These are phyloP conservation scores for Trametes maxima DNA, from an alignment of 768 basidiomycete genomes.

Conservation along the genomic window DNA sequence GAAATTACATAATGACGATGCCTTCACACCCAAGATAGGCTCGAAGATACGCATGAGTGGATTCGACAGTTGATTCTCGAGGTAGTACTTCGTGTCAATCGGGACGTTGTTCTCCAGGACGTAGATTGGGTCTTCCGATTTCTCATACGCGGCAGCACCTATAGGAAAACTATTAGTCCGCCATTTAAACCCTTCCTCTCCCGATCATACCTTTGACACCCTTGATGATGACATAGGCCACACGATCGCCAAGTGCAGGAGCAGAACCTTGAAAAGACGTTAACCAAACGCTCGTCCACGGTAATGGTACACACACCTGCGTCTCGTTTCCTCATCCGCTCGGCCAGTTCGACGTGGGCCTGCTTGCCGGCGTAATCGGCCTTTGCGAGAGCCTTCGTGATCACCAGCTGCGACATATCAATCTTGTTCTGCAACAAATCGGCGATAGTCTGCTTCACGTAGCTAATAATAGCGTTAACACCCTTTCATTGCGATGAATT, in stretches of 20 bases:
- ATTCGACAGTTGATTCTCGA: conserved; percentile 97
- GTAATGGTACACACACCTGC: conserved; percentile 55
- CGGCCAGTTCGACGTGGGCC: conserved; percentile 94
- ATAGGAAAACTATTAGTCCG: neutral
- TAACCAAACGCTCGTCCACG: conserved; percentile 1
- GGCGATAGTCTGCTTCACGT: conserved; percentile 90
- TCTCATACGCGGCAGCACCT: conserved; percentile 98
- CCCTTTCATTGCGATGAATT: neutral
- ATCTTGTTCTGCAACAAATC: conserved; percentile 95
- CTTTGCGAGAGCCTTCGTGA: conserved; percentile 96
- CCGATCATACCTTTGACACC: conserved; percentile 77
- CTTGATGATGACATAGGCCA: conserved; percentile 98
- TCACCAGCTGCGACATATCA: conserved; percentile 99
- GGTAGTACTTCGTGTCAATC: conserved; percentile 96
- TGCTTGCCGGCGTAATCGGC: conserved; percentile 93
- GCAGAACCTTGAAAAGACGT: conserved; percentile 69
- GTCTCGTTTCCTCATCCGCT: conserved; percentile 94
- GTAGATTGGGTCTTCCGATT: conserved; percentile 97
- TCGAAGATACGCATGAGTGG: conserved; percentile 98
- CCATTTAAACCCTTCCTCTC: neutral
- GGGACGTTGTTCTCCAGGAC: conserved; percentile 98
- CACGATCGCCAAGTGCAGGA: conserved; percentile 96
- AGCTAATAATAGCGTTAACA: conserved; percentile 48
- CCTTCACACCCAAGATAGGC: conserved; percentile 93
- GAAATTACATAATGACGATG: conserved; percentile 71